A percentile compares a stretch with the other conserved stretches of the same genome.
Evolutionary conservation across 1,284 basidiomycete species (phyloP).

Genomic region (Macrocystidia cucumis): DNA sequence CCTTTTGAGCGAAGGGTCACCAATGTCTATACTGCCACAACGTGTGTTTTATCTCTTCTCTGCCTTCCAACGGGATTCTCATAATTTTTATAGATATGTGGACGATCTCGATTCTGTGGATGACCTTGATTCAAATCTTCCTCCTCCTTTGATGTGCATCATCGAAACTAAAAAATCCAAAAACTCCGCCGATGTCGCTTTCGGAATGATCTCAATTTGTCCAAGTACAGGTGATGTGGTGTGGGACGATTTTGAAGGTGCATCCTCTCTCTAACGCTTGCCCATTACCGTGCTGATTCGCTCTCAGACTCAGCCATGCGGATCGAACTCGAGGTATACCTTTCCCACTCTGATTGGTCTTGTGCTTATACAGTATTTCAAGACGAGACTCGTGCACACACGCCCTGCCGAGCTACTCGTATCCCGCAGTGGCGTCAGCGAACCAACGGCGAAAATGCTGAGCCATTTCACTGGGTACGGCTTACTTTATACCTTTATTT

Average conservation of each 20-base stretch:
- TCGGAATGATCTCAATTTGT: constrained; percentile 77
- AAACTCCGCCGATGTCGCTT: constrained; percentile 34
- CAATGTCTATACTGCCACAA: constrained; percentile 82
- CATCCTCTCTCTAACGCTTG: not conserved
- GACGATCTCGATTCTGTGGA: constrained; percentile 68
- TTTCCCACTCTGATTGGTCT: no score
- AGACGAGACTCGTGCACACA: constrained; percentile 81
- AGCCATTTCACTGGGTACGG: constrained; percentile 56
- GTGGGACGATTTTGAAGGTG: constrained; percentile 88
- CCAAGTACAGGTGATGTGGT: constrained; percentile 88
- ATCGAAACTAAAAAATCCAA: constrained; percentile 54
- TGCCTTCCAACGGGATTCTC: constrained; percentile 3
- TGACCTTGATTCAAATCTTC: constrained; percentile 43
- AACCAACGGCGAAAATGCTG: constrained; percentile 74
- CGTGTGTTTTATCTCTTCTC: constrained; percentile 49
- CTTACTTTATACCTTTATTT: constrained; percentile 4
- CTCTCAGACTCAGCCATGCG: constrained; percentile 68
- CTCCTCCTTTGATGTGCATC: constrained; percentile 65
- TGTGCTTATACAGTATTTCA: constrained; percentile 3
- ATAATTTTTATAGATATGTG: constrained; percentile 45
- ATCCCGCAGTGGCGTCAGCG: constrained; percentile 54
- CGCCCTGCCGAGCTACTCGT: constrained; percentile 82
- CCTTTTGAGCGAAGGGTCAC: constrained; percentile 82
- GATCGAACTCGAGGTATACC: constrained; percentile 74
- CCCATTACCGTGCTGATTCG: constrained; percentile 5